Evolutionary conservation across 2,329 filamentous ascomycete genomes (phyloP), one percentile per base, ranked within the genome.

Genomic region (Harringtonia aguacate): DNA sequence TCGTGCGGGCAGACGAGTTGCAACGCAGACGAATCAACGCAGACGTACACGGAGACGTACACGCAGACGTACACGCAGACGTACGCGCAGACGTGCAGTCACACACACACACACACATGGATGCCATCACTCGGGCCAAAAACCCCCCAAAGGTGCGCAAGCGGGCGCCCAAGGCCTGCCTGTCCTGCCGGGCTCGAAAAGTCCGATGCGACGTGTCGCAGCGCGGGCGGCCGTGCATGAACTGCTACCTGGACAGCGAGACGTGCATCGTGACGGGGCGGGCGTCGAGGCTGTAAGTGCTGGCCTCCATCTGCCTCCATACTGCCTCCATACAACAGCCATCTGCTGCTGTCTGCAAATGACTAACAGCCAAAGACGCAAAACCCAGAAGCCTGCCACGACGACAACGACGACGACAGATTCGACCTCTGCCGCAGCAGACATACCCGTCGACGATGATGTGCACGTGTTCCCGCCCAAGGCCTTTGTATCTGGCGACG

Each of bases 241-340:
- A 72, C 45, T 73, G 69, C 53, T 68, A 68, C 37, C 65, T 71
- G 44, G 69, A 73, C 50, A 67, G 65, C 46, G 68, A 72, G 50
- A 61, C 59, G 0, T 64, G 64, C 49, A 46, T 51, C 12, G 50
- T 52, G 8, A 50, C 48, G 1, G 42, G 48, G 14, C 37, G 50
- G 13, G 48, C 48, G 2, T 46, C 48, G 15, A 31, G 48, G 12
- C 18, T 50, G 46, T 48, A 21, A 39, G 47, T 43, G 8, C 4
- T 18, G 4, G 13, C n/a, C 9, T 24, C 35, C 15, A 7, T 8
- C 5, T 28, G 13, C 15, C 10, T 9, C 21, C 3, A 38, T 10
- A 8, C 22, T 29, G 20, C 17, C 30, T 20, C 15, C 27, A 5
- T 20, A n/a, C n/a, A n/a, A n/a, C n/a, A n/a, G n/a, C n/a, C n/a